Evolutionary conservation across 1,284 basidiomycete species (phyloP).

Genomic region (Boletus smithii): DNA sequence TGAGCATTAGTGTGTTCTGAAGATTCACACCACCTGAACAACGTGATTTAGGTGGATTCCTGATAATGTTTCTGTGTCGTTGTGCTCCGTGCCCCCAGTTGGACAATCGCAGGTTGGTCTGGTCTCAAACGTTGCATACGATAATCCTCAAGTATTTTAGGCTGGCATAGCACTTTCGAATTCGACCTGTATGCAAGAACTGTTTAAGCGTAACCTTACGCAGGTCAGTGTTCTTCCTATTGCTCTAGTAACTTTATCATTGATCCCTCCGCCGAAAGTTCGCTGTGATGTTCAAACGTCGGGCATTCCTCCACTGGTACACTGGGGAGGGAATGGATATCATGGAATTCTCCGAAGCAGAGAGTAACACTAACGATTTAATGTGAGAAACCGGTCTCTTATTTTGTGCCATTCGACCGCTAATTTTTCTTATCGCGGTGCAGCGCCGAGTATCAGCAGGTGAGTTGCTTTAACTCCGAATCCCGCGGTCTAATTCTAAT

Average conservation of each 20-base stretch:
- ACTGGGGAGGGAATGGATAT: slow-evolving; percentile 88
- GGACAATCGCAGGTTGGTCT: slow-evolving; percentile 64
- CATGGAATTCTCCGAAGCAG: slow-evolving; percentile 91
- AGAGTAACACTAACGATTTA: slow-evolving; percentile 78
- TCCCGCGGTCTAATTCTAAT: not conserved
- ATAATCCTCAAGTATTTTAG: slow-evolving; percentile 33
- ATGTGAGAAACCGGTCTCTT: slow-evolving; percentile 51
- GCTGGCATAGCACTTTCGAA: slow-evolving; percentile 80
- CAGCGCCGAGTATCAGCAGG: slow-evolving; percentile 33
- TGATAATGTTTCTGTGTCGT: slow-evolving; percentile 76
- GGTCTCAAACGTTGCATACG: not conserved
- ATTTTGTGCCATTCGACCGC: not conserved
- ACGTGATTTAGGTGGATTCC: slow-evolving; percentile 67
- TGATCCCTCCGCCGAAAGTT: slow-evolving; percentile 48
- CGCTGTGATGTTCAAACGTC: slow-evolving; percentile 75
- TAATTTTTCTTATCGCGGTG: slow-evolving; percentile 7
- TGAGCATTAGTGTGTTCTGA: slow-evolving; percentile 34
- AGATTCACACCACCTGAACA: not conserved
- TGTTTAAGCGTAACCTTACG: slow-evolving; percentile 81
- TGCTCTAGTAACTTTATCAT: slow-evolving; percentile 13
- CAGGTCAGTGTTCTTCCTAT: slow-evolving; percentile 38
- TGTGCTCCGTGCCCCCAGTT: slow-evolving; percentile 81
- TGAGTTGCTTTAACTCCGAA: slow-evolving; percentile 6
- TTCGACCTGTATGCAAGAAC: slow-evolving; percentile 84
- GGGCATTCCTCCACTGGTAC: slow-evolving; percentile 91